These are phyloP conservation scores for Kondoa malvinella DNA, from an alignment of 768 basidiomycete genomes.

Conservation along the genomic window DNA sequence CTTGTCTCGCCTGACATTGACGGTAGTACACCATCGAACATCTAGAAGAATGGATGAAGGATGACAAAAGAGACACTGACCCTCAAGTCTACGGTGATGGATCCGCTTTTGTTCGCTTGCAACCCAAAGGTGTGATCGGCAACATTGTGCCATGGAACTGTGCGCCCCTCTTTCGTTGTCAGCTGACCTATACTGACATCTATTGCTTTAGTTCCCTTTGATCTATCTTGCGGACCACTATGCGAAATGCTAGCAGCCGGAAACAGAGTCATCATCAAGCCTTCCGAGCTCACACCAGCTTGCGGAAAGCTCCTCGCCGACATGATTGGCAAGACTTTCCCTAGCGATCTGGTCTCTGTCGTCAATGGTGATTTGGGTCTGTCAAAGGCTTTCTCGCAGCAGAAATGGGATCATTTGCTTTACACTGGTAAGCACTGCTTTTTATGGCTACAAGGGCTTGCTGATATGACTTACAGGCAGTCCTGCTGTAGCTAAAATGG, in stretches of 20 bases:
- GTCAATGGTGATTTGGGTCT: slow-evolving; percentile 4
- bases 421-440: background rate
- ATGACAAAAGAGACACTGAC: background rate
- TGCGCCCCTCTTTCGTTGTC: background rate
- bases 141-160: background rate
- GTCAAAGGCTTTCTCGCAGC: background rate
- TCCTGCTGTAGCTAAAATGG: background rate
- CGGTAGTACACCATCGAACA: background rate
- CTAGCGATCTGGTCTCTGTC: slow-evolving; percentile 1
- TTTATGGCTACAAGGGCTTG: background rate
- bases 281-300: slow-evolving; percentile 4
- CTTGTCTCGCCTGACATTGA: background rate
- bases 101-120: background rate
- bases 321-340: slow-evolving; percentile 2
- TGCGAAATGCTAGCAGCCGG: slow-evolving; percentile 5
- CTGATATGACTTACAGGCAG: background rate
- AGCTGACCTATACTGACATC: background rate
- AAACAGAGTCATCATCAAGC: slow-evolving; percentile 9
- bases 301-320: background rate
- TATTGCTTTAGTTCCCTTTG: background rate
- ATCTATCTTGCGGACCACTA: background rate
- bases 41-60: background rate
- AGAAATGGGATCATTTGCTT: slow-evolving; percentile 2
- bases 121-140: background rate
- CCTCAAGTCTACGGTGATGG: background rate